Percentiles rank a stretch among this genome's conserved stretches.
These are phyloP conservation scores for Castanopsis chinensis DNA, from an alignment of 306 rosid genomes.

Conservation along the genomic window DNA sequence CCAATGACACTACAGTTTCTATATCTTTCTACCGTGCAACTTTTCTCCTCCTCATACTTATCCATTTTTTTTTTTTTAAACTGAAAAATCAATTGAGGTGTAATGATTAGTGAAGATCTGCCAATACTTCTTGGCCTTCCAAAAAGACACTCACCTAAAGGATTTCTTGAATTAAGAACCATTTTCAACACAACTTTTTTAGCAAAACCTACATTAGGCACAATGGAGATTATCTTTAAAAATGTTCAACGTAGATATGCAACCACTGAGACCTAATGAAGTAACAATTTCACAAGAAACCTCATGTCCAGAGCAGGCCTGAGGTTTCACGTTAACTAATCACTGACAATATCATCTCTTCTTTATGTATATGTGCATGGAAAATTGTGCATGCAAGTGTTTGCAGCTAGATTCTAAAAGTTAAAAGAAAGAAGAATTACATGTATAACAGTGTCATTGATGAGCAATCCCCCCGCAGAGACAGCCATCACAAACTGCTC, in stretches of 20 bases:
- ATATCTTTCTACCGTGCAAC: background rate
- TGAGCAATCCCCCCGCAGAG: constrained; percentile 87
- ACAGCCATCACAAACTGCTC: constrained; percentile 58
- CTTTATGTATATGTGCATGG: background rate
- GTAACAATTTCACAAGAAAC: background rate
- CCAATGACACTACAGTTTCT: no score
- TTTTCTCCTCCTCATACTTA: background rate
- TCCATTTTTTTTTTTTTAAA: background rate
- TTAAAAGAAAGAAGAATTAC: constrained; percentile 39
- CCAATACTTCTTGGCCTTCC: background rate
- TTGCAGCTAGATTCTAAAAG: constrained; percentile 7
- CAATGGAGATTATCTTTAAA: background rate
- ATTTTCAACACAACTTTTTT: background rate
- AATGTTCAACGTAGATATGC: background rate
- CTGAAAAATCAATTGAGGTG: background rate
- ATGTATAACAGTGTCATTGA: constrained; percentile 82
- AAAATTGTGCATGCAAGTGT: background rate
- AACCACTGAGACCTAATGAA: background rate
- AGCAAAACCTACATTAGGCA: background rate
- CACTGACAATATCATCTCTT: background rate
- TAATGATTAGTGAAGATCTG: no score
- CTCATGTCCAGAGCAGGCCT: background rate
- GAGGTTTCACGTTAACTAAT: background rate
- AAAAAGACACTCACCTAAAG: background rate
- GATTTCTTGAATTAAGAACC: background rate